These are phyloP conservation scores for Vitis hybrid DNA, from an alignment of 177 flowering plant species.

Conservation along the genomic window DNA sequence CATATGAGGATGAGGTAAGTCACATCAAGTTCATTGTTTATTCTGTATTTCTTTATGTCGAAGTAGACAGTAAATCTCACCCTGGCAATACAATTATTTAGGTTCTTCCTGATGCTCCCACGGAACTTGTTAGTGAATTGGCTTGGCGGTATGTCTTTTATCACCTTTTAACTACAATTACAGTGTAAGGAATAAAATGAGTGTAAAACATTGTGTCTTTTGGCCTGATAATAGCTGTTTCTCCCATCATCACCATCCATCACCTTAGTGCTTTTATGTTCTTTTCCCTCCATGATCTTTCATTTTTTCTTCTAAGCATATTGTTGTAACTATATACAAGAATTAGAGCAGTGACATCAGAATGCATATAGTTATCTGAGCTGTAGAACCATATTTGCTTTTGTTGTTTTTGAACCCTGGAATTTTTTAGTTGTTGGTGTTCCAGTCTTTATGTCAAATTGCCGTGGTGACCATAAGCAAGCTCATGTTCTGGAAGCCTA, in stretches of 20 bases:
- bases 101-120: slow-evolving; percentile 92
- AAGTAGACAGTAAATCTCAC: slow-evolving; percentile 9
- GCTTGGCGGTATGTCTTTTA: slow-evolving; percentile 72
- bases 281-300: not conserved
- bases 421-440: too few species aligned
- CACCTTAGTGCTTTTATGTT: not conserved
- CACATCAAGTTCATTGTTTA: not conserved
- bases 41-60: not conserved
- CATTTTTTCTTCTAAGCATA: not conserved
- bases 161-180: not conserved
- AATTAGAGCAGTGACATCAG: too few species aligned
- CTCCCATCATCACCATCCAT: not conserved
- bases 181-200: not conserved
- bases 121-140: slow-evolving; percentile 78
- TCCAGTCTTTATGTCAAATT: too few species aligned
- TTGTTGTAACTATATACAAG: too few species aligned
- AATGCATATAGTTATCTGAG: not conserved
- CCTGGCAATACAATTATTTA: slow-evolving; percentile 20
- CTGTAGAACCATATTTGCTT: not conserved
- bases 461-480: too few species aligned
- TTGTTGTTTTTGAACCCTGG: too few species aligned
- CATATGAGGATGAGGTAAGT: slow-evolving; percentile 80
- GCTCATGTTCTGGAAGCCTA: too few species aligned
- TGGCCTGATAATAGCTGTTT: not conserved
- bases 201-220: not conserved